A percentile compares a stretch with the other conserved stretches of the same genome.
These are phyloP conservation scores for Leucocoprinus leucothites DNA, from an alignment of 768 basidiomycete species.

Conservation along the genomic window DNA sequence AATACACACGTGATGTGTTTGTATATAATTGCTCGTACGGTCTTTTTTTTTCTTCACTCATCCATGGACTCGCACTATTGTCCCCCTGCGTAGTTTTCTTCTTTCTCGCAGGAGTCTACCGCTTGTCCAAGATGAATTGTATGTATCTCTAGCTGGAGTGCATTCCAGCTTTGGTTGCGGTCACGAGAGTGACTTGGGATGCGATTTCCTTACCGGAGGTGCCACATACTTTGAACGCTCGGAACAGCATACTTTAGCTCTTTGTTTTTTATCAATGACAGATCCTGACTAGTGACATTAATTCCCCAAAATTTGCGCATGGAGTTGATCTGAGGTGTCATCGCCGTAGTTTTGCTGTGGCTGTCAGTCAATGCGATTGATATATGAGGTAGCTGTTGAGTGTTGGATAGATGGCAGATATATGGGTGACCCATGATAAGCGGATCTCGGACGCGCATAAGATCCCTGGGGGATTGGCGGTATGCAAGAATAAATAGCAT, in stretches of 20 bases:
- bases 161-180: slow-evolving; percentile 8
- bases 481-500: no score
- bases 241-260: neutral
- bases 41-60: slow-evolving; percentile 1
- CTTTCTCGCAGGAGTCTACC: slow-evolving; percentile 13
- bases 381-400: no score
- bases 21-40: neutral
- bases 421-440: no score
- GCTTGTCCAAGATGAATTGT: slow-evolving; percentile 8
- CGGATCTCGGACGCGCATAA: no score
- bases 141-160: slow-evolving; percentile 10
- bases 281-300: no score
- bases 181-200: slow-evolving; percentile 5
- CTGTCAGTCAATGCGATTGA: no score
- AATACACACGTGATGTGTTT: slow-evolving; percentile 1
- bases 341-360: no score
- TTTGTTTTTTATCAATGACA: neutral
- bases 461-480: no score
- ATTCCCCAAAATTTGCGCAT: no score
- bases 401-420: no score
- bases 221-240: neutral
- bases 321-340: no score
- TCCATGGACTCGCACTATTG: slow-evolving; percentile 13
- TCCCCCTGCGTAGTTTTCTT: slow-evolving; percentile 10
- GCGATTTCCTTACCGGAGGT: slow-evolving; percentile 11